A percentile compares a stretch with the other conserved stretches of the same genome.
Evolutionary conservation across 2,329 filamentous ascomycete genomes (phyloP).

Genomic region (Pyricularia grisea): DNA sequence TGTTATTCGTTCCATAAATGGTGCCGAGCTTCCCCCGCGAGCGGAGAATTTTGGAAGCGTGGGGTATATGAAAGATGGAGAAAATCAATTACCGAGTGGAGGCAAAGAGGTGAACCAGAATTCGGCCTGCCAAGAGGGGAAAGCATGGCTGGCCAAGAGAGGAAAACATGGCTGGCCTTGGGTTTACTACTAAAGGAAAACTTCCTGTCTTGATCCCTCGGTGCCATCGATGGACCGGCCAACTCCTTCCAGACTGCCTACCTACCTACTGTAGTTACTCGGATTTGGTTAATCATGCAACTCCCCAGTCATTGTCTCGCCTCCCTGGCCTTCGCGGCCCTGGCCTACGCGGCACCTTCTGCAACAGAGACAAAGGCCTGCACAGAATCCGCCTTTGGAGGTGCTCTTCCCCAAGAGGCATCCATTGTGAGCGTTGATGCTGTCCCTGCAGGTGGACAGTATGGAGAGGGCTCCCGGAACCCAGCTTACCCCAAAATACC

Average conservation of each 20-base stretch:
- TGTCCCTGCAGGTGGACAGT: slow-evolving; percentile 12
- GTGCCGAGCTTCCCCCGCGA: neutral
- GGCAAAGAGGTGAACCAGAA: neutral
- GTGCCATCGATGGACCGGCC: neutral
- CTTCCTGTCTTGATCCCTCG: neutral
- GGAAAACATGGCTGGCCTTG: neutral
- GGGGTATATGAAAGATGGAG: neutral
- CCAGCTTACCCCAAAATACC: slow-evolving; percentile 16
- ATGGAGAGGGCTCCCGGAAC: slow-evolving; percentile 14
- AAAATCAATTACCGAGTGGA: neutral
- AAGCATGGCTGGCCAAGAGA: neutral
- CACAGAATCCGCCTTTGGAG: slow-evolving; percentile 4
- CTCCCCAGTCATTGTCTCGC: neutral
- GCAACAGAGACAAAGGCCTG: slow-evolving; percentile 1
- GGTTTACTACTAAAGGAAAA: neutral
- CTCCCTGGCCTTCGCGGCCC: neutral
- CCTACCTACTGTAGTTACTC: neutral
- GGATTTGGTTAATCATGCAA: neutral
- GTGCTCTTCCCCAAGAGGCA: slow-evolving; percentile 5
- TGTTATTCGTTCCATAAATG: neutral
- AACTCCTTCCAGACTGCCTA: neutral
- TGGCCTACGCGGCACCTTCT: neutral
- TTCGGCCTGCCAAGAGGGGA: neutral
- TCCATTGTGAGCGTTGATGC: slow-evolving; percentile 8
- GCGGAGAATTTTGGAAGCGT: neutral